Conservation (phyloP, 2,329 filamentous ascomycete genomes). For the Phialocephala sp. region DNA sequence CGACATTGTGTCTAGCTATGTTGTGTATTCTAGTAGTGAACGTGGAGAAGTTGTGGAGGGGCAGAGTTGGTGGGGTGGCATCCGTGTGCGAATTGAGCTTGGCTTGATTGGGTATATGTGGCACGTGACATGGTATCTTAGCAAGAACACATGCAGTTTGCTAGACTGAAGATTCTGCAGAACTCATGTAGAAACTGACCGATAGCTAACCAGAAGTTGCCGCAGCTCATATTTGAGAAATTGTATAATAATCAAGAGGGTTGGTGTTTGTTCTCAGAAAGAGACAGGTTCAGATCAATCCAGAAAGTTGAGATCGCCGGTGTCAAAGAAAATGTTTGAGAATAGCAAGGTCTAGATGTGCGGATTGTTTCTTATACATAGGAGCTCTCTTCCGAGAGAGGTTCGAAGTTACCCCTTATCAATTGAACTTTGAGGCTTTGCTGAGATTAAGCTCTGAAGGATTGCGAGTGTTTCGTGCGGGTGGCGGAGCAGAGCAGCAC, state of each 20-base stretch:
- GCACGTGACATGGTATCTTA: slow-evolving; percentile 1
- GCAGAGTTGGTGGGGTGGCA: slow-evolving; percentile 26
- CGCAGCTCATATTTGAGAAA: slow-evolving; percentile 21
- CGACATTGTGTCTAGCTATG: slow-evolving; percentile 63
- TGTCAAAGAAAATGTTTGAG: neutral
- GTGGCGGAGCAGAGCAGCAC: neutral
- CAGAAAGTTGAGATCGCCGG: neutral
- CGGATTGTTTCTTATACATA: neutral
- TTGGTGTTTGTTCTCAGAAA: neutral
- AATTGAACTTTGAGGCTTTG: neutral
- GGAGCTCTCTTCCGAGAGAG: neutral
- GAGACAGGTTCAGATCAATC: neutral
- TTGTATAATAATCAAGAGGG: neutral
- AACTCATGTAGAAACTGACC: slow-evolving; percentile 23
- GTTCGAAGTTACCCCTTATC: neutral
- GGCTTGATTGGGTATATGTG: neutral
- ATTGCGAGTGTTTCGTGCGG: neutral
- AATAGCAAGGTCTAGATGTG: neutral
- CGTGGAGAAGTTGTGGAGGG: slow-evolving; percentile 13
- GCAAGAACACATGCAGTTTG: slow-evolving; percentile 28
- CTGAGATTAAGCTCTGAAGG: neutral
- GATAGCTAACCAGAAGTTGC: slow-evolving; percentile 17
- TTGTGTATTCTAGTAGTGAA: slow-evolving; percentile 3
- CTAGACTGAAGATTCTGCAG: slow-evolving; percentile 22
- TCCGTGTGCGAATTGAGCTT: slow-evolving; percentile 8